phyloP scores from a whole-genome alignment of 768 basidiomycete genomes.

The Asterophora parasitica region DNA sequence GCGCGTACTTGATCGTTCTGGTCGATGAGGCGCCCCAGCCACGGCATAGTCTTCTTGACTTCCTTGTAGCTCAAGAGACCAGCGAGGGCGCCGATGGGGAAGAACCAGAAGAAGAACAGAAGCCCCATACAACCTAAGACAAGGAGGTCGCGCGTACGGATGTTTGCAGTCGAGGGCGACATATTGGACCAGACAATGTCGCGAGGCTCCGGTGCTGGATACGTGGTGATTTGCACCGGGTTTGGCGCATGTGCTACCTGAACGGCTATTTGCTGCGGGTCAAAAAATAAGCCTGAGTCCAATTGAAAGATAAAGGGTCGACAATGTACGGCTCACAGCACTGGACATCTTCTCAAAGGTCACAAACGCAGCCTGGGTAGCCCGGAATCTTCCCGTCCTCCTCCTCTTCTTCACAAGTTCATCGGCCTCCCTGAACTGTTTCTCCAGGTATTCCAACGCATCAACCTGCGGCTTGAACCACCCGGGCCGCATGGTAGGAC shows the following conservation, averaged over 20 bases:
- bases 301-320: background rate
- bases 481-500: constrained; percentile 71
- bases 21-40: constrained; percentile 83
- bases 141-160: constrained; percentile 64
- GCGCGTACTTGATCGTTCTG: constrained; percentile 74
- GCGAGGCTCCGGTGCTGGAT: constrained; percentile 86
- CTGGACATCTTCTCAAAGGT: constrained; percentile 96
- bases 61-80: constrained; percentile 88
- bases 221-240: constrained; percentile 62
- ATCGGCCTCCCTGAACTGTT: constrained; percentile 74
- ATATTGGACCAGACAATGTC: constrained; percentile 96
- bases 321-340: constrained; percentile 56
- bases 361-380: constrained; percentile 86
- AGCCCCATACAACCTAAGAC: constrained; percentile 66
- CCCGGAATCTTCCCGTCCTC: constrained; percentile 65
- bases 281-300: background rate
- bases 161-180: constrained; percentile 52
- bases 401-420: constrained; percentile 76
- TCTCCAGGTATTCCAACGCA: constrained; percentile 84
- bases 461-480: constrained; percentile 82
- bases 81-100: constrained; percentile 86
- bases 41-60: constrained; percentile 86
- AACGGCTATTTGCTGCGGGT: constrained; percentile 72
- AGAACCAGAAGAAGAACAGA: constrained; percentile 86
- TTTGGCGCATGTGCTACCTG: constrained; percentile 76